These are phyloP conservation scores for Colletotrichum cuscutae DNA, from an alignment of 2,329 filamentous ascomycete species.

Conservation along the genomic window DNA sequence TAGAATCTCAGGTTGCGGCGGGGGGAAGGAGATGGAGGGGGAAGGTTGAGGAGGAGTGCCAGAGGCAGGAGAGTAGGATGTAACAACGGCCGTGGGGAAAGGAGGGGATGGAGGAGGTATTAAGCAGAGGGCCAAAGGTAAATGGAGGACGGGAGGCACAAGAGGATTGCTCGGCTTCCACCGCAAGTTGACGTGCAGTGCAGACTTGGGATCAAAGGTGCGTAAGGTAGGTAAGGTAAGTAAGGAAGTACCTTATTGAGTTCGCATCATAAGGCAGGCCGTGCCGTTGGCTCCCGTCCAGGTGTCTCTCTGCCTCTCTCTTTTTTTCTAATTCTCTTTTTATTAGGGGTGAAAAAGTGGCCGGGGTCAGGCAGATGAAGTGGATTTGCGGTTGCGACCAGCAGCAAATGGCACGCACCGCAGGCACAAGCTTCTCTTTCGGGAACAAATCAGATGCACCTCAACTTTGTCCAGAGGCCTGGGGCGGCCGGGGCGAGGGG, in stretches of 20 bases:
- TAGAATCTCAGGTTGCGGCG: slow-evolving; percentile 16
- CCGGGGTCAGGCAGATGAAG: slow-evolving; percentile 6
- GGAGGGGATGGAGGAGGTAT: not conserved
- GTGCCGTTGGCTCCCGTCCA: slow-evolving; percentile 4
- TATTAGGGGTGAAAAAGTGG: slow-evolving; percentile 24
- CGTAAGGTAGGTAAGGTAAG: too few relatives aligned
- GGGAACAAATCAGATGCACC: slow-evolving; percentile 21
- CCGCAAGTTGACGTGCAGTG: slow-evolving; percentile 1
- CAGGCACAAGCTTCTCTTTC: slow-evolving; percentile 26
- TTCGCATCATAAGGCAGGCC: slow-evolving; percentile 29
- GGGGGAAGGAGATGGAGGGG: not conserved
- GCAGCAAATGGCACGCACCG: slow-evolving; percentile 28
- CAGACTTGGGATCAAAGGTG: slow-evolving; percentile 14
- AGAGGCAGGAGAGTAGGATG: slow-evolving; percentile 7
- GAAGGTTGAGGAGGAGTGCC: not conserved
- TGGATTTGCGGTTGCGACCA: not conserved
- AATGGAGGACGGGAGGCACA: not conserved
- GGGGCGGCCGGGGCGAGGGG: slow-evolving; percentile 12
- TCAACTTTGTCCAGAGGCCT: slow-evolving; percentile 19
- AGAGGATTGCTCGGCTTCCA: slow-evolving; percentile 9
- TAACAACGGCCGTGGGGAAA: not conserved
- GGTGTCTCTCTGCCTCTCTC: not conserved
- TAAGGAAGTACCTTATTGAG: slow-evolving; percentile 10
- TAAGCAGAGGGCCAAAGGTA: slow-evolving; percentile 1
- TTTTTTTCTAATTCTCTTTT: not conserved